Evolutionary conservation across 169 alveolate species (phyloP).

Genomic region (Babesia sp.): DNA sequence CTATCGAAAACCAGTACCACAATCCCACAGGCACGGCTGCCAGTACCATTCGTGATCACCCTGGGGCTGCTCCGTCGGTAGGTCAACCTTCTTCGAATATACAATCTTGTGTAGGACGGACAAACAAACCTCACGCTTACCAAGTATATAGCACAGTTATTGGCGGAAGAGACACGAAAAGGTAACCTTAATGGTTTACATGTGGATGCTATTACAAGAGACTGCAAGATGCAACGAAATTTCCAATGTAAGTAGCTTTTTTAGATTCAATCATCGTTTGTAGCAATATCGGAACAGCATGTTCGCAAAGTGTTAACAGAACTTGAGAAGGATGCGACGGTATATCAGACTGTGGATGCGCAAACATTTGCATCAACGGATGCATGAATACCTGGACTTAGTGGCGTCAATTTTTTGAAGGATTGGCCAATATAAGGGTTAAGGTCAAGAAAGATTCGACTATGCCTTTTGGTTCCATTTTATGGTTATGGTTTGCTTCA

Average conservation of each 20-base stretch:
- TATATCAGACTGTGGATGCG: conserved; percentile 67
- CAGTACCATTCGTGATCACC: no score
- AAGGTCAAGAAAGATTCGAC: no score
- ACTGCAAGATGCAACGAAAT: conserved; percentile 52
- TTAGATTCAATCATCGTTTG: background rate
- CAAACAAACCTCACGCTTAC: conserved; percentile 32
- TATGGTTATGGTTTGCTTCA: no score
- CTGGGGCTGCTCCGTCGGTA: no score
- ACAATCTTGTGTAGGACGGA: no score
- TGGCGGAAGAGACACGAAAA: conserved; percentile 56
- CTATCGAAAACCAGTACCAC: background rate
- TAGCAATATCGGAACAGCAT: conserved; percentile 65
- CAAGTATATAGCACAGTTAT: conserved; percentile 38
- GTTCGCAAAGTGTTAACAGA: conserved; percentile 58
- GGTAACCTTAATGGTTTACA: conserved; percentile 61
- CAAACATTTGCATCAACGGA: conserved; percentile 67
- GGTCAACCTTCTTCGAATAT: no score
- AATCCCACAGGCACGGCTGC: conserved; percentile 7
- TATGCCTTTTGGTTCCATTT: no score
- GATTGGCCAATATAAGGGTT: no score
- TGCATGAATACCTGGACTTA: conserved; percentile 2
- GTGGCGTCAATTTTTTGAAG: background rate
- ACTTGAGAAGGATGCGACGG: conserved; percentile 67
- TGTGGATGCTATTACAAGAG: conserved; percentile 29
- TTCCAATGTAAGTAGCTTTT: conserved; percentile 53